Percentiles rank a stretch among this genome's conserved stretches.
Evolutionary conservation across 2,329 filamentous ascomycete species (phyloP).

Genomic region (Dichotomopilus funicola): DNA sequence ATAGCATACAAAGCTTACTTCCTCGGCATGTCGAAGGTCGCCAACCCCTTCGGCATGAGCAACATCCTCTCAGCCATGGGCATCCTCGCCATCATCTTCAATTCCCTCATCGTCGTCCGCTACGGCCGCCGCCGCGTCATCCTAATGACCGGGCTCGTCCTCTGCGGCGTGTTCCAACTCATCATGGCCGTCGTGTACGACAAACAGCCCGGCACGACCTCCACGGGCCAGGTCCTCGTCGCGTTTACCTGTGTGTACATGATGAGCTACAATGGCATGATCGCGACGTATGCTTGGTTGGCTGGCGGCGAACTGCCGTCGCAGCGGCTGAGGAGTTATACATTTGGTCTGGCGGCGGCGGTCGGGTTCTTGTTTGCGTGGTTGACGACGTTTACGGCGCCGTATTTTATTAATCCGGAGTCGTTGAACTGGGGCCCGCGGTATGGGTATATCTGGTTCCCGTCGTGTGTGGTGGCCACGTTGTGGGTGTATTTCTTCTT

Average conservation of each 20-base stretch:
- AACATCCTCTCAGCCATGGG: slow-evolving; percentile 50
- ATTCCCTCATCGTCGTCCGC: slow-evolving; percentile 45
- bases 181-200: slow-evolving; percentile 48
- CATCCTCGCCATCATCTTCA: slow-evolving; percentile 48
- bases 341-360: slow-evolving; percentile 49
- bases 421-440: slow-evolving; percentile 51
- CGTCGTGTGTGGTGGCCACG: slow-evolving; percentile 35
- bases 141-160: slow-evolving; percentile 42
- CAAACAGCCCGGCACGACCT: slow-evolving; percentile 31
- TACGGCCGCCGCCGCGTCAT: slow-evolving; percentile 48
- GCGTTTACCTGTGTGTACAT: slow-evolving; percentile 49
- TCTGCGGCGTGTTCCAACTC: slow-evolving; percentile 49
- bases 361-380: slow-evolving; percentile 51
- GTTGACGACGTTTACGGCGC: slow-evolving; percentile 52
- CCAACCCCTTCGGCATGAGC: slow-evolving; percentile 49
- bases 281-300: slow-evolving; percentile 51
- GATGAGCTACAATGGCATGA: slow-evolving; percentile 47
- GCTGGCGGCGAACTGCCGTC: slow-evolving; percentile 52
- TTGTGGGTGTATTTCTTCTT: slow-evolving; percentile 44
- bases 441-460: slow-evolving; percentile 52
- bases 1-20: slow-evolving; percentile 52
- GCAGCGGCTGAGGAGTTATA: slow-evolving; percentile 50
- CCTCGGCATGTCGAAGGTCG: slow-evolving; percentile 52
- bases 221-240: slow-evolving; percentile 43
- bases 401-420: slow-evolving; percentile 52